These are phyloP conservation scores for Lenwebbia sp. DNA, from an alignment of 345 rosid genomes.

Conservation along the genomic window DNA sequence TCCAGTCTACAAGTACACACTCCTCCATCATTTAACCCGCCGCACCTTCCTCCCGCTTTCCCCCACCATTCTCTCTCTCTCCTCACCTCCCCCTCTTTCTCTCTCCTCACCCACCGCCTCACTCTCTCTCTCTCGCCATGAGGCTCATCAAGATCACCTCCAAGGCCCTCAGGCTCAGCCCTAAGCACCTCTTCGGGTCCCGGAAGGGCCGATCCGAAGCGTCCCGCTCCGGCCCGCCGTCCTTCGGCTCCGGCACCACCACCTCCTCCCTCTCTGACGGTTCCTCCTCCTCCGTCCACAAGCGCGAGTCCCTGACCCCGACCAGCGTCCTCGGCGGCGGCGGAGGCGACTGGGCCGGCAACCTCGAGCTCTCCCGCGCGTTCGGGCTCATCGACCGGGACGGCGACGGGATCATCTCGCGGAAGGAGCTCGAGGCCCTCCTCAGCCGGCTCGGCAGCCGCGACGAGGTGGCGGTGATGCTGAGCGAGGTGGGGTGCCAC, in stretches of 20 bases:
- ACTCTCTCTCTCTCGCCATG: not conserved
- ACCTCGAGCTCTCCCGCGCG: conserved; percentile 31
- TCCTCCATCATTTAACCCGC: conserved; percentile 42
- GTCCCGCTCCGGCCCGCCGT: not conserved
- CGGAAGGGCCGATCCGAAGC: conserved; percentile 19
- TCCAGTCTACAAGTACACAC: not conserved
- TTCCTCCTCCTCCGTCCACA: conserved; percentile 11
- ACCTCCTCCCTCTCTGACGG: conserved; percentile 52
- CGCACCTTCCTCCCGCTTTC: conserved; percentile 15
- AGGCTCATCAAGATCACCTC: conserved; percentile 29
- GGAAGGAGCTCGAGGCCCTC: conserved; percentile 49
- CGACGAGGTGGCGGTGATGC: conserved; percentile 55
- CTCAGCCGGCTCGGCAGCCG: conserved; percentile 17
- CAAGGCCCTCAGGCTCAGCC: conserved; percentile 32
- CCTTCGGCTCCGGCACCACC: conserved; percentile 32
- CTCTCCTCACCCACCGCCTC: not conserved
- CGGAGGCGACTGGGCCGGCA: conserved; percentile 26
- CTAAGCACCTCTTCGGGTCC: conserved; percentile 49
- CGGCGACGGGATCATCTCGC: conserved; percentile 45
- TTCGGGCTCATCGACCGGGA: conserved; percentile 46
- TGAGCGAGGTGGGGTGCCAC: conserved; percentile 38
- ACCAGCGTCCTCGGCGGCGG: conserved; percentile 48
- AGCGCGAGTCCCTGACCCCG: conserved; percentile 33
- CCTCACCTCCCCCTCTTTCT: not conserved
- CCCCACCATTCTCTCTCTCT: not conserved